These are phyloP conservation scores for Phaeodactylum tricornutum DNA, from an alignment of 108 stramenopile species.

Conservation along the genomic window DNA sequence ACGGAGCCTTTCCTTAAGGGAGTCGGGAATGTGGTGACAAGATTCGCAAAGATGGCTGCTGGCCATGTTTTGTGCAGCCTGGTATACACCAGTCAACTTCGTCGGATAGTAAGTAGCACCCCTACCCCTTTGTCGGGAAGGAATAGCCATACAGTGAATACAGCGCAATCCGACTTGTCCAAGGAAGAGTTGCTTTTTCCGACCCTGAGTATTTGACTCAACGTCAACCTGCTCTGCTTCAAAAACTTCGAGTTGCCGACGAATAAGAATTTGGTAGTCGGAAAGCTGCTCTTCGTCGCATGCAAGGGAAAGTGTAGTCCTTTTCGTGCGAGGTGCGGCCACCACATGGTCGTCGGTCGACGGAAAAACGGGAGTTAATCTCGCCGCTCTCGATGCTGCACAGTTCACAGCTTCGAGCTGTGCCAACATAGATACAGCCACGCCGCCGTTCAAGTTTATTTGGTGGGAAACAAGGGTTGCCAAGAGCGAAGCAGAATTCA, in stretches of 20 bases:
- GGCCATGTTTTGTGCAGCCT: constrained; percentile 14
- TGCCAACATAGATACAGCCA: too few relatives aligned
- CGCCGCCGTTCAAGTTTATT: too few relatives aligned
- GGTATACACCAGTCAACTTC: constrained; percentile 27
- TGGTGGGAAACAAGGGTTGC: too few relatives aligned
- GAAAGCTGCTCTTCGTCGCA: constrained; percentile 45
- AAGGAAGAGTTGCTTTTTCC: constrained; percentile 24
- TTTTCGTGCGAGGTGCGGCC: too few relatives aligned
- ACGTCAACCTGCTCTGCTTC: constrained; percentile 26
- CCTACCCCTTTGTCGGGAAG: constrained; percentile 20
- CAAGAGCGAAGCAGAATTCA: too few relatives aligned
- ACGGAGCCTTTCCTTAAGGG: constrained; percentile 4
- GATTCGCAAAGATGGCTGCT: constrained; percentile 14
- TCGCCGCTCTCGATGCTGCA: too few relatives aligned
- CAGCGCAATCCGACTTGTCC: constrained; percentile 56
- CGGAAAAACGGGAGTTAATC: too few relatives aligned
- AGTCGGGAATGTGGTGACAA: constrained; percentile 11
- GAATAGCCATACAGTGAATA: constrained; percentile 28
- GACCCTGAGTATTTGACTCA: constrained; percentile 24
- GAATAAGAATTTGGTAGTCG: constrained; percentile 38
- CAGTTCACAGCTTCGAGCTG: too few relatives aligned
- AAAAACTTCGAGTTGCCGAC: constrained; percentile 43
- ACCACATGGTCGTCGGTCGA: too few relatives aligned
- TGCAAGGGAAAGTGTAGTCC: constrained; percentile 18
- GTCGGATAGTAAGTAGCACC: constrained; percentile 43